phyloP scores from a whole-genome alignment of 2,329 filamentous ascomycete species.

The Botrytis byssoidea region DNA sequence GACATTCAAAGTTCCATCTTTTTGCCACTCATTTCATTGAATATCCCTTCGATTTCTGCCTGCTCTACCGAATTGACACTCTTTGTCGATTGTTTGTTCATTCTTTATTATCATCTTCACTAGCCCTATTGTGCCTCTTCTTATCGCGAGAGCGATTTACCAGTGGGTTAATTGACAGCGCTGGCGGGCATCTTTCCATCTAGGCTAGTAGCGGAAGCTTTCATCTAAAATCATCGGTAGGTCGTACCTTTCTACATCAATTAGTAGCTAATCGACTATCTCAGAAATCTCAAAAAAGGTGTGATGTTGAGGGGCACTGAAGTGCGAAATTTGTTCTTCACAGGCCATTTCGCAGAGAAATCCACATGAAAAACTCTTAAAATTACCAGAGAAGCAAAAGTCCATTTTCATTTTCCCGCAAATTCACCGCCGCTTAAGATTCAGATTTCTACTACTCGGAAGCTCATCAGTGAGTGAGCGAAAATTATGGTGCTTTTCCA shows the following conservation, averaged over 20 bases:
- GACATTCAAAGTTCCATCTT: too few relatives aligned
- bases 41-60: too few relatives aligned
- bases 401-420: background rate
- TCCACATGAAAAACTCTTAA: too few relatives aligned
- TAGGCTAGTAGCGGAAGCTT: background rate
- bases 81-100: background rate
- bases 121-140: background rate
- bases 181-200: background rate
- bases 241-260: background rate
- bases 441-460: background rate
- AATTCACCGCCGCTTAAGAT: background rate
- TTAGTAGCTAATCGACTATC: rapidly evolving
- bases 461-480: too few relatives aligned
- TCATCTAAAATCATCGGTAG: background rate
- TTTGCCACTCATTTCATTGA: too few relatives aligned
- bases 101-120: background rate
- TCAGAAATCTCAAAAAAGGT: background rate
- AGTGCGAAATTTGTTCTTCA: background rate
- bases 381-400: too few relatives aligned
- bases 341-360: background rate
- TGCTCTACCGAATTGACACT: background rate
- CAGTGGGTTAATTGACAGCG: background rate
- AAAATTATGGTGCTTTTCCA: too few relatives aligned
- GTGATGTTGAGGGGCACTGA: background rate
- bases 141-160: background rate